Percentiles rank a stretch among this genome's conserved stretches.
These are phyloP conservation scores for Arthrobotrys musiformis DNA, from an alignment of 2,329 filamentous ascomycete species.

Conservation along the genomic window DNA sequence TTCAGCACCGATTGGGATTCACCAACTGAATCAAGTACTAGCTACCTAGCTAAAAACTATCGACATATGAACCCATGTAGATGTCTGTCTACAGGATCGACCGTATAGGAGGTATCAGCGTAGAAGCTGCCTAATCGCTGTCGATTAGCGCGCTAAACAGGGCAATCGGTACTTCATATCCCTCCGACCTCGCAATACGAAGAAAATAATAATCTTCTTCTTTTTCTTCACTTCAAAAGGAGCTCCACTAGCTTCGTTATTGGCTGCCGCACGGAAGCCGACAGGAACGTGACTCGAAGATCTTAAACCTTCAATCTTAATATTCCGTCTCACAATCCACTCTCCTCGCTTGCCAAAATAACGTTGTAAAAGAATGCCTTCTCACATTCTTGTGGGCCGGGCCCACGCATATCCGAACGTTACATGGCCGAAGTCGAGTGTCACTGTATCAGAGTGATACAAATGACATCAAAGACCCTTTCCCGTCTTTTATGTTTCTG, in stretches of 20 bases:
- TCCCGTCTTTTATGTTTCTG: background rate
- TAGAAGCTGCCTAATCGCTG: slow-evolving; percentile 3
- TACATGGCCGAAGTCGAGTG: slow-evolving; percentile 13
- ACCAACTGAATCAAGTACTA: background rate
- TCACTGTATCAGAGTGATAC: slow-evolving; percentile 48
- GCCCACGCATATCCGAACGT: slow-evolving; percentile 17
- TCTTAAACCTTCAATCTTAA: slow-evolving; percentile 31
- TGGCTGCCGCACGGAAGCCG: slow-evolving; percentile 10
- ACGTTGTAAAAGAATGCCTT: slow-evolving; percentile 15
- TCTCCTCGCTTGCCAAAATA: slow-evolving; percentile 31
- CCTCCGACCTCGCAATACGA: slow-evolving; percentile 14
- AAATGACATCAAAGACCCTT: slow-evolving; percentile 38
- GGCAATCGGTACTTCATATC: background rate
- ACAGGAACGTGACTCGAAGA: slow-evolving; percentile 25
- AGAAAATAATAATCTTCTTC: background rate
- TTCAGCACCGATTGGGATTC: background rate
- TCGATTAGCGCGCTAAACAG: slow-evolving; percentile 20
- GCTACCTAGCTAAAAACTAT: too few species aligned
- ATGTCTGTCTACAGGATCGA: slow-evolving; percentile 11
- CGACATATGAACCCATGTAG: slow-evolving; percentile 9
- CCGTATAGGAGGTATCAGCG: background rate
- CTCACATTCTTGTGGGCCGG: background rate
- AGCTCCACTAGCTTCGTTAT: slow-evolving; percentile 1
- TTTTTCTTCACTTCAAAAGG: too few species aligned
- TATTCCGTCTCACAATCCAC: slow-evolving; percentile 3